These are phyloP conservation scores for Arthrobotrys pseudoclavata DNA, from an alignment of 2,329 filamentous ascomycete genomes.

Conservation along the genomic window DNA sequence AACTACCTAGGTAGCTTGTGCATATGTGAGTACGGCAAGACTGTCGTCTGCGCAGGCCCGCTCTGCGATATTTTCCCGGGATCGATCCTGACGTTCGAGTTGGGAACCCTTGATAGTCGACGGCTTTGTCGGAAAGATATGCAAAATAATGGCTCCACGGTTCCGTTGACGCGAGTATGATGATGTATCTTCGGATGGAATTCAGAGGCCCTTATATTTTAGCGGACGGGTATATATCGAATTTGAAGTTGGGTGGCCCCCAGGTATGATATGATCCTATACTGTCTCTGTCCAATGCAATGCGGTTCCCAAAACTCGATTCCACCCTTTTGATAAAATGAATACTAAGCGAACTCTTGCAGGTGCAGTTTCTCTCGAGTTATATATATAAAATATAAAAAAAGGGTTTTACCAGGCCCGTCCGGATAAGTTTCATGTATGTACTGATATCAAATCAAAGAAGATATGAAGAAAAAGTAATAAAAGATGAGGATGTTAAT, in stretches of 20 bases:
- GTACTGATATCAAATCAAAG: slow-evolving; percentile 27
- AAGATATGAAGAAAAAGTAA: neutral
- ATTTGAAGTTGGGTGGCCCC: slow-evolving; percentile 18
- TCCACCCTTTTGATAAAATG: slow-evolving; percentile 26
- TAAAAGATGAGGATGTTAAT: neutral
- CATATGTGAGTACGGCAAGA: slow-evolving; percentile 17
- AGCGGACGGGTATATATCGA: slow-evolving; percentile 49
- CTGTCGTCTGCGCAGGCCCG: slow-evolving; percentile 37
- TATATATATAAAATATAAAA: slow-evolving; percentile 19
- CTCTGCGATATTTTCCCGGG: slow-evolving; percentile 59
- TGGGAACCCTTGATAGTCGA: slow-evolving; percentile 57
- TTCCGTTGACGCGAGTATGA: slow-evolving; percentile 41
- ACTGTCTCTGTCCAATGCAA: neutral
- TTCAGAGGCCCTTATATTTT: neutral
- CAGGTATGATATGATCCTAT: neutral
- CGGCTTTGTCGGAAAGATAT: slow-evolving; percentile 60
- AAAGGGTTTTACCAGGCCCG: slow-evolving; percentile 3
- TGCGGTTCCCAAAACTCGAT: slow-evolving; percentile 19
- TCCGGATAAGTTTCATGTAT: neutral
- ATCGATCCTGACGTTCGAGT: slow-evolving; percentile 49
- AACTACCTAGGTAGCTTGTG: slow-evolving; percentile 9
- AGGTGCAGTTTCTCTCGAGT: slow-evolving; percentile 34
- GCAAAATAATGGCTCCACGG: slow-evolving; percentile 55
- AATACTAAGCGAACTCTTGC: slow-evolving; percentile 58
- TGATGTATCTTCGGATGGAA: slow-evolving; percentile 28